Conservation (phyloP, 1,284 basidiomycete genomes). For the Pseudozyma sp. region DNA sequence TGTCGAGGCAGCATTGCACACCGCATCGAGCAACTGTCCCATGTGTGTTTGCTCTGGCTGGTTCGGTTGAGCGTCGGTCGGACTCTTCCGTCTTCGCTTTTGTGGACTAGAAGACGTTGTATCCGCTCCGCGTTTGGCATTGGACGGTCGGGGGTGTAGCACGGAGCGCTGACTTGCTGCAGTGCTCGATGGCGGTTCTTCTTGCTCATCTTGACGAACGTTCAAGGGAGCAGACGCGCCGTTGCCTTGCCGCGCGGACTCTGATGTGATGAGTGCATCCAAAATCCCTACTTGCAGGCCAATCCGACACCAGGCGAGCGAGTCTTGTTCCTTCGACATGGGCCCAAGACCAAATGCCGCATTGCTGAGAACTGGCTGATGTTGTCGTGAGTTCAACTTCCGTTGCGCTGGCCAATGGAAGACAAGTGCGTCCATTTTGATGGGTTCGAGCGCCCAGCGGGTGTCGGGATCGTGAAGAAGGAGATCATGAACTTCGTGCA, state of each 20-base stretch:
- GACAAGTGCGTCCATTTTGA: constrained; percentile 21
- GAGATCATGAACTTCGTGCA: constrained; percentile 15
- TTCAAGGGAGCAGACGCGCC: neutral
- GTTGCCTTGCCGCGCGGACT: neutral
- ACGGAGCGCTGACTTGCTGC: constrained; percentile 3
- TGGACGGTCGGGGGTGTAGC: constrained; percentile 6
- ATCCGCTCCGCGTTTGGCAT: constrained; percentile 16
- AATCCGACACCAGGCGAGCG: constrained; percentile 28
- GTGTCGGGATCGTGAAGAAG: constrained; percentile 31
- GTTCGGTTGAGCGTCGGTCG: neutral
- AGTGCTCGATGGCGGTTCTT: constrained; percentile 1
- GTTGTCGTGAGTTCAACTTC: neutral
- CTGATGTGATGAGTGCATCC: constrained; percentile 11
- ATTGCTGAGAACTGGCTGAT: constrained; percentile 5
- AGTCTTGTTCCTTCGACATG: constrained; percentile 12
- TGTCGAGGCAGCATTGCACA: constrained; percentile 2
- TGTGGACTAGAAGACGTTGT: constrained; percentile 15
- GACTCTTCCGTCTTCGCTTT: constrained; percentile 14
- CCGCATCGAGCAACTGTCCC: constrained; percentile 3
- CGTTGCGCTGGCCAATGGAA: constrained; percentile 13
- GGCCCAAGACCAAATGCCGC: constrained; percentile 23
- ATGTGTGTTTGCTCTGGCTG: neutral
- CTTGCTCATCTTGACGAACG: neutral
- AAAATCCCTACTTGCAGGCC: constrained; percentile 26
- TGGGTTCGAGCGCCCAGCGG: constrained; percentile 32